Base-by-base conservation (phyloP, 1,284 basidiomycete genomes). In the Abortiporus biennis region DNA sequence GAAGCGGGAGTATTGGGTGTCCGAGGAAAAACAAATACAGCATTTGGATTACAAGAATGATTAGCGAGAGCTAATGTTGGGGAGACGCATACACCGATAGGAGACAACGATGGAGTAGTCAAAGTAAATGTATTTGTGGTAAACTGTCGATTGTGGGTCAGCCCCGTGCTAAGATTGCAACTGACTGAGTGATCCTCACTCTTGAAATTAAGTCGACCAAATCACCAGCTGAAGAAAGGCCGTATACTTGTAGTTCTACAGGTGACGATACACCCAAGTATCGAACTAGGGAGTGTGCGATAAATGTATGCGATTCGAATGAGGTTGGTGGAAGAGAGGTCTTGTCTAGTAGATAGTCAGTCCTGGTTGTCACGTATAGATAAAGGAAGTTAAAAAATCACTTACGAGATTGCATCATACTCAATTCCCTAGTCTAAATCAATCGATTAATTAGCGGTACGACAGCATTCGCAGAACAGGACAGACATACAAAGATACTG, bases 1-100 rank as follows among this genome's bases (percentile, higher is more conserved):
- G 16, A 15, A 11, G 52, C 54, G 3, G 57, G 50, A 2, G 61
- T 43, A 27, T 56, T 47, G 17, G 70, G 54, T 20, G 65, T 47
- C 12, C 74, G 67, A 29, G 94, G 92, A 58, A 94, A 97, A 1
- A 97, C 90, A 21, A 94, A 76, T 20, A 85, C 89, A 0, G 86
- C 90, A 52, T 96, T 95, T 0, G 94, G 93, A 17, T 78, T 73
- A 56, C 94, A 98, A 0, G 91, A 89, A 57, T 98, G 94, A 54
- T 97, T 98, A 51, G 88, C 74, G 23, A 97, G 70, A 0, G 93
- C 92, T 8, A 84, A 68, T 0, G 78, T 53, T 0, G 92, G 91
- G 0, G 88, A 86, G 20, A 94, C 72, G 22, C 82, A 78, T 1
- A 85, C 79, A 12, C 94, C 94, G 33, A 97, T 70, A 0, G 90